Percentiles rank a stretch among this genome's conserved stretches.
Evolutionary conservation across 2,329 filamentous ascomycete species (phyloP).

Genomic region (Trichoderma pleuroti): DNA sequence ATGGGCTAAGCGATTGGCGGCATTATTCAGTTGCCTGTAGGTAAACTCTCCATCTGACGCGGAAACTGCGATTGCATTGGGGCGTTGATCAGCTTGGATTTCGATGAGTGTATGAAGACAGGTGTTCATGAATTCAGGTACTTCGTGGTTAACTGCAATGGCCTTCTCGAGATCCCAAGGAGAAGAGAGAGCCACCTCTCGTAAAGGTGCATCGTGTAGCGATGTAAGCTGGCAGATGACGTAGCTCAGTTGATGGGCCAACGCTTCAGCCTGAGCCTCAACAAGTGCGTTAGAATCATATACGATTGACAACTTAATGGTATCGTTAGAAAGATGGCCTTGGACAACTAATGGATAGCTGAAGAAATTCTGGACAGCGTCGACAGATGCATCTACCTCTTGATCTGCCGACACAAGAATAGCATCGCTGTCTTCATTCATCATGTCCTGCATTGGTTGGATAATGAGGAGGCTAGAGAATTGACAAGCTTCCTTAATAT

Average conservation of each 20-base stretch:
- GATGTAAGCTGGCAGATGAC: background rate
- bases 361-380: background rate
- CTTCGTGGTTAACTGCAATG: background rate
- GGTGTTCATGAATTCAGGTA: background rate
- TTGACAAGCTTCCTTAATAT: constrained; percentile 18
- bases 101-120: constrained; percentile 12
- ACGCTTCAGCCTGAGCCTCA: background rate
- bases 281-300: background rate
- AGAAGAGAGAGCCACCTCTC: background rate
- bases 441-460: background rate
- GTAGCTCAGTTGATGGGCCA: background rate
- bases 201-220: background rate
- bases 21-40: constrained; percentile 33
- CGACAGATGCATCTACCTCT: background rate
- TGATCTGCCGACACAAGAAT: background rate
- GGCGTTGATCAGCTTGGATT: background rate
- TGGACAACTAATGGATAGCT: constrained; percentile 7
- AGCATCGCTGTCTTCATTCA: background rate
- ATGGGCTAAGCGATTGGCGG: constrained; percentile 17
- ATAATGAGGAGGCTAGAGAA: constrained; percentile 23
- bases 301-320: background rate
- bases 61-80: background rate
- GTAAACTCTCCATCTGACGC: constrained; percentile 32
- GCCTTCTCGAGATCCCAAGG: background rate
- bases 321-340: background rate